Percentiles rank a stretch among this genome's conserved stretches.
Evolutionary conservation across 768 basidiomycete genomes (phyloP).

Genomic region (Leccinum variicolor): DNA sequence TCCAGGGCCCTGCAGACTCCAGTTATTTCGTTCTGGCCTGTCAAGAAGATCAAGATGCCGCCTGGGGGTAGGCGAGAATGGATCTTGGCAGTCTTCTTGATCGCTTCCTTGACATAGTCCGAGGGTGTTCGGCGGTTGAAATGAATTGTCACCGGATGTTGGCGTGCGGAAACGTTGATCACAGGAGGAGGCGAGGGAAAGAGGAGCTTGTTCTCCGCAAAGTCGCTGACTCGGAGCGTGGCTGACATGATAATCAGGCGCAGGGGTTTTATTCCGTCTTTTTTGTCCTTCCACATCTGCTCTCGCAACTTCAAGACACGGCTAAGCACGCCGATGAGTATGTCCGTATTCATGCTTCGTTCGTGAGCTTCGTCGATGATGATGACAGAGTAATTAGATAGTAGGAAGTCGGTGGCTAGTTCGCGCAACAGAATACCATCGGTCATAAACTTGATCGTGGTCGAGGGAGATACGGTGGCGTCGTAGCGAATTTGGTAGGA

Average conservation of each 20-base stretch:
- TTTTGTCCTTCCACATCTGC: constrained; percentile 79
- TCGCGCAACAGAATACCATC: constrained; percentile 96
- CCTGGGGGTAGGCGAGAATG: constrained; percentile 90
- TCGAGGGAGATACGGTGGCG: constrained; percentile 83
- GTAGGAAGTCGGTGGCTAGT: constrained; percentile 86
- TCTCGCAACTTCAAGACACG: constrained; percentile 88
- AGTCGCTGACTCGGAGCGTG: constrained; percentile 90
- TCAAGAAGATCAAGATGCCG: constrained; percentile 90
- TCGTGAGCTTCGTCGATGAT: constrained; percentile 99
- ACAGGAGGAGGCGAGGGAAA: constrained; percentile 88
- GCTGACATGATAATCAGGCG: constrained; percentile 99
- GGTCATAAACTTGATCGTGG: constrained; percentile 99
- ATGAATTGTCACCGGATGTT: constrained; percentile 93
- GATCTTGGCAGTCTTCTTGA: constrained; percentile 88
- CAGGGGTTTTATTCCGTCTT: constrained; percentile 76
- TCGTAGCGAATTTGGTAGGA: constrained; percentile 99
- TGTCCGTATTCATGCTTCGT: constrained; percentile 96
- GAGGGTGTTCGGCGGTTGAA: constrained; percentile 83
- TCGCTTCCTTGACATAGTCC: constrained; percentile 88
- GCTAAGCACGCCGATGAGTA: constrained; percentile 94
- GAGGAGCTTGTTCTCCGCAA: constrained; percentile 78
- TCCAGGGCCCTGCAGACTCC: constrained; percentile 82
- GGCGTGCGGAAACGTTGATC: constrained; percentile 84
- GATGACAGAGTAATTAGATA: constrained; percentile 91
- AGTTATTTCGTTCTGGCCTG: constrained; percentile 93